Base-by-base conservation (phyloP, 106 monocot genomes). In the Alisma plantagoaquatica region DNA sequence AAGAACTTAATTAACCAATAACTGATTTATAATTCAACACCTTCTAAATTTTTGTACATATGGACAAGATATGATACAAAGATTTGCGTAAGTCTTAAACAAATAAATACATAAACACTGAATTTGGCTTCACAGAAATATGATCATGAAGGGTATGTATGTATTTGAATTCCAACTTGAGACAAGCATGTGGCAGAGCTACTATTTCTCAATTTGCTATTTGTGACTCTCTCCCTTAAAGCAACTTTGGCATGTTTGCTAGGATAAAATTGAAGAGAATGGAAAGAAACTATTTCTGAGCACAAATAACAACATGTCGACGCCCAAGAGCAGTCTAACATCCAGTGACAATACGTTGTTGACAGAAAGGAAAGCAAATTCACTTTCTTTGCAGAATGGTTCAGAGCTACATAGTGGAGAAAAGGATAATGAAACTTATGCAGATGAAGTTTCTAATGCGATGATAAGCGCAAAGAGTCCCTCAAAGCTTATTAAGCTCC, bases 251-350 rank as follows among this genome's bases (percentile, higher is more conserved):
- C n/a, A n/a, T n/a, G n/a, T n/a, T n/a, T n/a, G n/a, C n/a, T n/a
- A 96, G 96, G 73, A 80, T 78, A 96, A 43, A 66, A 56, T 96
- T 43, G 96, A 84, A 52, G 88, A 84, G 43, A 89, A 89, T 71
- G 84, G 63, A 54, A 80, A 69, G 59, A 96, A 85, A 49, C 64
- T 96, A 22, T 57, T 62, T 65, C 57, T 38, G 42, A 71, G 73
- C 30, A 96, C 78, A 56, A 66, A 71, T 62, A 66, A 74, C 56
- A 66, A 76, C 71, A 47, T 84, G 51, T 73, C 89, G 33, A 73
- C 67, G 54, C 26, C 48, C n/a, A 84, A 78, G 60, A 70, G 51
- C 54, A 71, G 51, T 54, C 24, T 20, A 28, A 53, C 69, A 57
- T 28, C 26, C 8, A 65, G 48, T 43, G 74, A 90, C 73, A 70